Conservation (phyloP, 768 basidiomycete genomes). For the Calocybe indica region DNA sequence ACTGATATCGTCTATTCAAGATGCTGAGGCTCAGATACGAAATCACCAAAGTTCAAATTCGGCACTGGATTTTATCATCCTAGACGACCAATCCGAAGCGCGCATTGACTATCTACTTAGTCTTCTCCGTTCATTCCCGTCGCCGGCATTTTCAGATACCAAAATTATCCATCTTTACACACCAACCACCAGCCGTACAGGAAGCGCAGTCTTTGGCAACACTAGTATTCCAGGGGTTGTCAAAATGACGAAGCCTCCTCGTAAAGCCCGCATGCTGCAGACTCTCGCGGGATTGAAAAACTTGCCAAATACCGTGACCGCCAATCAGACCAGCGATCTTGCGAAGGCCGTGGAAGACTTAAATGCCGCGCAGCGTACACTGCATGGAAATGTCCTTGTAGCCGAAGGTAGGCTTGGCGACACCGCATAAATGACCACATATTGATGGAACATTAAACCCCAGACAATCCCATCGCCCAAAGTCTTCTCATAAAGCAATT, state of each 20-base stretch:
- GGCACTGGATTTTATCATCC: constrained; percentile 56
- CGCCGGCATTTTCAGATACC: constrained; percentile 39
- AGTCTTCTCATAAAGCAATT: constrained; percentile 64
- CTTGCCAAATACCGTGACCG: constrained; percentile 37
- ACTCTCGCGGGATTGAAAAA: constrained; percentile 56
- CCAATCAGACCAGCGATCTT: constrained; percentile 28
- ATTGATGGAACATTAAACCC: background rate
- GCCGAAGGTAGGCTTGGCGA: constrained; percentile 50
- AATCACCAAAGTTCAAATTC: constrained; percentile 20
- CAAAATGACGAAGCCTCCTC: constrained; percentile 68
- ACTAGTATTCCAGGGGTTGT: constrained; percentile 49
- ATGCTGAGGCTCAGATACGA: constrained; percentile 36
- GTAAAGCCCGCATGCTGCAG: constrained; percentile 53
- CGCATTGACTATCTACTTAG: constrained; percentile 52
- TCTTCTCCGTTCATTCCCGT: constrained; percentile 34
- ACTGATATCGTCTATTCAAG: constrained; percentile 36
- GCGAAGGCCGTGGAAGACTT: constrained; percentile 41
- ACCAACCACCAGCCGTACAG: constrained; percentile 55
- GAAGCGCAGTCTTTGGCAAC: constrained; percentile 43
- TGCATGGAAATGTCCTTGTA: constrained; percentile 63
- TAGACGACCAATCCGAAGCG: constrained; percentile 61
- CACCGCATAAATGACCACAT: background rate
- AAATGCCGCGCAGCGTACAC: constrained; percentile 41
- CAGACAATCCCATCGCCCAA: constrained; percentile 70
- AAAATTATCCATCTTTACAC: constrained; percentile 71